phyloP scores from a whole-genome alignment of 176 grass and related monocot species.

The Musa acuminata region DNA sequence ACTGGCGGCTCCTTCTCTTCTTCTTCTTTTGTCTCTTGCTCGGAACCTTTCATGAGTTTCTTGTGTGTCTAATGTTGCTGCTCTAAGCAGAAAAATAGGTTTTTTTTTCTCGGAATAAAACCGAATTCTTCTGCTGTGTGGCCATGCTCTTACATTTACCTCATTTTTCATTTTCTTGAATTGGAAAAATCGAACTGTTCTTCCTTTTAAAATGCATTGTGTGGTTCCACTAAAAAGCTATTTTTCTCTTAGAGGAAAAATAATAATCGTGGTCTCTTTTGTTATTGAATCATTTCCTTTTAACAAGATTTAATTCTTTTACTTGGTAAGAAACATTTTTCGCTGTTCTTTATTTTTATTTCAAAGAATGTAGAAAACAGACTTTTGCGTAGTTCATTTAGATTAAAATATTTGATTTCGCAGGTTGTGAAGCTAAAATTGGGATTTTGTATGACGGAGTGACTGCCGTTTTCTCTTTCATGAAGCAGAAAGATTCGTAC shows the following conservation, averaged over 20 bases:
- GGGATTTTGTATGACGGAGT: neutral
- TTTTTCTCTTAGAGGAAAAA: neutral
- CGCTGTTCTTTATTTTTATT: neutral
- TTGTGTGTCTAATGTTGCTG: neutral
- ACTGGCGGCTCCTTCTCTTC: neutral
- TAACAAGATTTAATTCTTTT: neutral
- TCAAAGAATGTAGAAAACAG: neutral
- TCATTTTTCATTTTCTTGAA: too few species aligned
- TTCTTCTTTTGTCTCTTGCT: neutral
- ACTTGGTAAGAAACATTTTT: neutral
- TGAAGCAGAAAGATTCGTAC: too few species aligned
- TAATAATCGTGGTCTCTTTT: neutral
- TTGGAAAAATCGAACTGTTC: neutral
- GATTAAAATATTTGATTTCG: neutral
- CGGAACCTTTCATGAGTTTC: neutral
- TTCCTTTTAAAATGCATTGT: too few species aligned
- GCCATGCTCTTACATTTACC: too few species aligned
- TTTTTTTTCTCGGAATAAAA: neutral
- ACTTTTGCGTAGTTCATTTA: neutral
- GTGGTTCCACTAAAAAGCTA: neutral
- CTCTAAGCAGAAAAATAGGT: neutral
- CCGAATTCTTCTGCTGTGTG: too few species aligned
- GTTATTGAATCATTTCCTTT: too few species aligned
- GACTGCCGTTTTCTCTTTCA: too few species aligned
- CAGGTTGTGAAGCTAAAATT: neutral